A percentile compares a stretch with the other conserved stretches of the same genome.
Evolutionary conservation across 1,284 basidiomycete genomes (phyloP).

Genomic region (Kalmanozyma brasiliensis): DNA sequence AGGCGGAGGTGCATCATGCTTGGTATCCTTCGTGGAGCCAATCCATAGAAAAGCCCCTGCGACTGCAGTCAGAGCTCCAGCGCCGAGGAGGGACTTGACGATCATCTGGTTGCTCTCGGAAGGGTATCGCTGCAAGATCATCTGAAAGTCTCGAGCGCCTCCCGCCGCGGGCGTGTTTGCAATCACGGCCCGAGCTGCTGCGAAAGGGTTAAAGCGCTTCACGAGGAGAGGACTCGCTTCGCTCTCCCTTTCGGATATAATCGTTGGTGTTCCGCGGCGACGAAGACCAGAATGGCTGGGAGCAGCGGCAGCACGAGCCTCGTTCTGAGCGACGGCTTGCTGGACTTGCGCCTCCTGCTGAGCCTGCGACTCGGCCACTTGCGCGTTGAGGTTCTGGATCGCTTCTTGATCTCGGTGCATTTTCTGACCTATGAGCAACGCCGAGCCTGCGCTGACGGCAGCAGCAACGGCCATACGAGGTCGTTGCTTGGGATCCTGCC

Average conservation of each 20-base stretch:
- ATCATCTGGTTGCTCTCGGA: neutral
- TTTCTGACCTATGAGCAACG: neutral
- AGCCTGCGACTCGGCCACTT: neutral
- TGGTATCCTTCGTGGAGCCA: neutral
- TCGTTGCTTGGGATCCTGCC: conserved; percentile 8
- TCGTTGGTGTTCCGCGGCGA: no score
- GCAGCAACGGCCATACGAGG: conserved; percentile 1
- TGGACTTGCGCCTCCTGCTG: conserved; percentile 6
- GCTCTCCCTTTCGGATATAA: no score
- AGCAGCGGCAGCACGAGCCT: conserved; percentile 2
- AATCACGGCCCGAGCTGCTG: neutral
- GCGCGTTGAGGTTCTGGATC: conserved; percentile 8
- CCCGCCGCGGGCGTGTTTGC: neutral
- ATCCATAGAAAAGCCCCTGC: conserved; percentile 1
- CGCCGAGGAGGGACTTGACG: conserved; percentile 5
- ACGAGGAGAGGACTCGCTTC: no score
- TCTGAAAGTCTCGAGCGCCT: neutral
- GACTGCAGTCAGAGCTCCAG: conserved; percentile 1
- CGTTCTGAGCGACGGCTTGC: conserved; percentile 4
- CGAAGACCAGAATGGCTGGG: neutral
- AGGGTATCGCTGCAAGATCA: neutral
- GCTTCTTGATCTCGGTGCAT: conserved; percentile 4
- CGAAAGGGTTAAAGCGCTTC: conserved; percentile 13
- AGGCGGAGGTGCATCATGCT: no score
- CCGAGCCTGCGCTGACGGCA: neutral